Base-by-base conservation (phyloP, 2,329 filamentous ascomycete species). In the Aschersonia sp. region DNA sequence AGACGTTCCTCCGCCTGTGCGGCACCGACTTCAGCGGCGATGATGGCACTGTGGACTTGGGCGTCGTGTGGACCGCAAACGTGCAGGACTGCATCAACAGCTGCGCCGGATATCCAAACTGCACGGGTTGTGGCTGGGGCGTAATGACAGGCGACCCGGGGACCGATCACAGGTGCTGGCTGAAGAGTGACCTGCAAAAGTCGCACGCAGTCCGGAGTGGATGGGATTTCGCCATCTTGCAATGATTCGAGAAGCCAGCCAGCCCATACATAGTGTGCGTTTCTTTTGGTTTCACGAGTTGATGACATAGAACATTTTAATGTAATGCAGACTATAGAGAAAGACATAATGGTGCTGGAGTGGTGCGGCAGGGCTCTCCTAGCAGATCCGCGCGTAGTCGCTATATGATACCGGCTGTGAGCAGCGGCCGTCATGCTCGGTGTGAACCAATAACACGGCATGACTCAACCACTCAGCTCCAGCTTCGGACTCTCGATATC, bases 101-200 rank as follows among this genome's bases (percentile, higher is more conserved):
- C 37, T 72, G 69, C 51, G 68, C 68, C 0, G 61, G 60, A 5
- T 64, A 61, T 8, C 45, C 54, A 3, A 60, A 58, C 14, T 72
- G 69, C 51, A 64, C 63, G 1, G 70, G 64, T 5, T 68, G 63
- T 45, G 65, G 67, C 8, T 73, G 69, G 69, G 70, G 70, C 2
- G 61, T 64, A 45, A 58, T 70, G 7, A 52, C 62, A 0, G 65
- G 66, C n/a, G 68, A 69, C 43, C 49, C 58, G 9, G 63, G 63
- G 1, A 57, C 58, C 39, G 58, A 64, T 47, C 67, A 68, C 46
- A 58, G 60, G 5, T 73, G 70, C 53, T 73, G 63, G 63, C 51
- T 72, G 47, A 72, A 72, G 56, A 58, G 57, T 6, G 55, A 61
- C 35, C 50, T 73, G 50, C 58, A 53, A 46, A 53, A 51, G 43